These are phyloP conservation scores for Tympanopsis confertula DNA, from an alignment of 2,329 filamentous ascomycete genomes.

Conservation along the genomic window DNA sequence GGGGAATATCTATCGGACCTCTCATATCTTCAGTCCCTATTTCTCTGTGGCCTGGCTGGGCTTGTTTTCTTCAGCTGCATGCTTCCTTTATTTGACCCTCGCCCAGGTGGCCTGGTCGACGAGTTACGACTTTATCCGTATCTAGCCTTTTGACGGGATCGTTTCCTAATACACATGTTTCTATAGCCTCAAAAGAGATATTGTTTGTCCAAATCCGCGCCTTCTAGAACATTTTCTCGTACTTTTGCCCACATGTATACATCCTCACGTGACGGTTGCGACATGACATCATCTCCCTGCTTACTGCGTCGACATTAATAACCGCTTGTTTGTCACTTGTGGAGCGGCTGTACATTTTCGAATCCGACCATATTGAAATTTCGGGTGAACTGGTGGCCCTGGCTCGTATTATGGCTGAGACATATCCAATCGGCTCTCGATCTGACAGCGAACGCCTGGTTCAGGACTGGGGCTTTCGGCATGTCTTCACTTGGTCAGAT, in stretches of 20 bases:
- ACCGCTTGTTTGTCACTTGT: background rate
- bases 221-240: background rate
- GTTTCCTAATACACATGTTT: too few relatives aligned
- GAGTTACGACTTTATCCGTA: too few relatives aligned
- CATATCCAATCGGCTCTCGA: slow-evolving; percentile 18
- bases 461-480: slow-evolving; percentile 42
- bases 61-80: too few relatives aligned
- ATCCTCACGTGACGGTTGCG: too few relatives aligned
- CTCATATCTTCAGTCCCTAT: too few relatives aligned
- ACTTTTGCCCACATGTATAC: background rate
- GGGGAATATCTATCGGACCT: too few relatives aligned
- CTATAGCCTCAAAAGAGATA: too few relatives aligned
- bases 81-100: too few relatives aligned
- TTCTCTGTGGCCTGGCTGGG: too few relatives aligned
- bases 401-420: slow-evolving; percentile 11
- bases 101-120: too few relatives aligned
- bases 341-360: background rate
- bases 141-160: too few relatives aligned
- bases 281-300: background rate
- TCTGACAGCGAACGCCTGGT: slow-evolving; percentile 40
- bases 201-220: too few relatives aligned
- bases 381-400: background rate
- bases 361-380: background rate
- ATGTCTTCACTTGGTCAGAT: slow-evolving; percentile 52
- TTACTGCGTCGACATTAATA: background rate